Percentiles rank a stretch among this genome's conserved stretches.
Evolutionary conservation across 2,329 filamentous ascomycete species (phyloP).

Genomic region (Venturiaceae sp.): DNA sequence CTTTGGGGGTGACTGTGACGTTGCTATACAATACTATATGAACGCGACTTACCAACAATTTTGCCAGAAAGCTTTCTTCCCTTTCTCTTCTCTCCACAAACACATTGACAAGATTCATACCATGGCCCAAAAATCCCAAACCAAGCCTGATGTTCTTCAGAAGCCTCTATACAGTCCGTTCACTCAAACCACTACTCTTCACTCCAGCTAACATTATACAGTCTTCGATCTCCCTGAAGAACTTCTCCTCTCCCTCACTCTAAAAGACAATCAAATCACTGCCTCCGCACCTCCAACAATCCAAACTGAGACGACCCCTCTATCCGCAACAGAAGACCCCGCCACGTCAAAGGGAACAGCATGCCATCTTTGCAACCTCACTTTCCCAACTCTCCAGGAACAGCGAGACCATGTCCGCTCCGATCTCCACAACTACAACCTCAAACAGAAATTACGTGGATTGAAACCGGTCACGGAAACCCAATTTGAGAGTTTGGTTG

Average conservation of each 20-base stretch:
- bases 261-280: conserved; percentile 32
- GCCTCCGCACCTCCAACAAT: conserved; percentile 9
- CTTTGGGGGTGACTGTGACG: too few relatives aligned
- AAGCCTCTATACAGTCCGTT: conserved; percentile 27
- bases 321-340: conserved; percentile 10
- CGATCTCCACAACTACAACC: conserved; percentile 86
- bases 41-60: background rate
- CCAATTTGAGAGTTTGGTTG: conserved; percentile 81
- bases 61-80: too few relatives aligned
- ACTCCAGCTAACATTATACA: conserved; percentile 22
- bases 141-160: conserved; percentile 17
- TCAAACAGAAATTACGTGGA: conserved; percentile 81
- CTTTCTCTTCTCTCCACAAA: background rate
- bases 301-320: conserved; percentile 27
- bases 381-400: conserved; percentile 64
- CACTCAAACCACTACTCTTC: conserved; percentile 4
- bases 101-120: too few relatives aligned
- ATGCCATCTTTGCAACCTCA: conserved; percentile 69
- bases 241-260: conserved; percentile 57
- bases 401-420: conserved; percentile 81
- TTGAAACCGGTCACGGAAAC: conserved; percentile 60
- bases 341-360: conserved; percentile 52
- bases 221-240: conserved; percentile 76
- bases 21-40: too few relatives aligned
- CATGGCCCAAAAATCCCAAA: background rate